Evolutionary conservation across 441 rosid genomes (phyloP).

Genomic region (Populus hybrid): DNA sequence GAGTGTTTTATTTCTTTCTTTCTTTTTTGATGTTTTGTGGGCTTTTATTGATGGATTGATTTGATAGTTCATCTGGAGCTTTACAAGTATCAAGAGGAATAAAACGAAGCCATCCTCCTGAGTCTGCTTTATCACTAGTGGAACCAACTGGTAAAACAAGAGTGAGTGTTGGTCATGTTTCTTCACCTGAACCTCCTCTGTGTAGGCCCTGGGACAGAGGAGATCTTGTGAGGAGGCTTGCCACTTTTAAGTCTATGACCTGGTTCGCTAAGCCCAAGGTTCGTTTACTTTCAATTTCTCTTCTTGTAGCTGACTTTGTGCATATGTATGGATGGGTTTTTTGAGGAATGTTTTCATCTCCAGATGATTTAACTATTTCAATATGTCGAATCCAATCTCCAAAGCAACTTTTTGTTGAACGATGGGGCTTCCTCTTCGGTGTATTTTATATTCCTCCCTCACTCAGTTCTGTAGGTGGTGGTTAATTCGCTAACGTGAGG

Average conservation of each 20-base stretch:
- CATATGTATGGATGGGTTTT: not conserved
- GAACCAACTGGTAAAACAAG: slow-evolving; percentile 35
- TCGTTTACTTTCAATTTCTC: not conserved
- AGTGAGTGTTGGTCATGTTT: slow-evolving; percentile 19
- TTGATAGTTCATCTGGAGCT: too few relatives aligned
- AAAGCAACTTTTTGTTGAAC: too few relatives aligned
- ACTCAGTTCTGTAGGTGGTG: too few relatives aligned
- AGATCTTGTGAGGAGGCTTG: slow-evolving; percentile 77
- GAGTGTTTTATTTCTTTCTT: too few relatives aligned
- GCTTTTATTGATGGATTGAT: too few relatives aligned
- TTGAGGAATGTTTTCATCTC: not conserved
- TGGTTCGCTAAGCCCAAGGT: slow-evolving; percentile 98
- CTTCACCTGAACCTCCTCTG: slow-evolving; percentile 38
- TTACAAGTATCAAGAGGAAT: slow-evolving; percentile 31
- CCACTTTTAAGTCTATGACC: slow-evolving; percentile 96
- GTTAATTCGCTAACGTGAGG: too few relatives aligned
- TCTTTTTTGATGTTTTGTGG: too few relatives aligned
- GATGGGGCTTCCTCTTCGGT: too few relatives aligned
- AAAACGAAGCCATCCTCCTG: slow-evolving; percentile 47
- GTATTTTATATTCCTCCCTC: too few relatives aligned
- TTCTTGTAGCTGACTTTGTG: too few relatives aligned
- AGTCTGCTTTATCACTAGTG: slow-evolving; percentile 48
- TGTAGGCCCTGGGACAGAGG: slow-evolving; percentile 95
- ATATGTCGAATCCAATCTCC: too few relatives aligned
- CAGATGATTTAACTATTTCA: too few relatives aligned